A percentile compares a stretch with the other conserved stretches of the same genome.
phyloP scores from a whole-genome alignment of 176 grass and related monocot species.

The Dactylis glomerata region DNA sequence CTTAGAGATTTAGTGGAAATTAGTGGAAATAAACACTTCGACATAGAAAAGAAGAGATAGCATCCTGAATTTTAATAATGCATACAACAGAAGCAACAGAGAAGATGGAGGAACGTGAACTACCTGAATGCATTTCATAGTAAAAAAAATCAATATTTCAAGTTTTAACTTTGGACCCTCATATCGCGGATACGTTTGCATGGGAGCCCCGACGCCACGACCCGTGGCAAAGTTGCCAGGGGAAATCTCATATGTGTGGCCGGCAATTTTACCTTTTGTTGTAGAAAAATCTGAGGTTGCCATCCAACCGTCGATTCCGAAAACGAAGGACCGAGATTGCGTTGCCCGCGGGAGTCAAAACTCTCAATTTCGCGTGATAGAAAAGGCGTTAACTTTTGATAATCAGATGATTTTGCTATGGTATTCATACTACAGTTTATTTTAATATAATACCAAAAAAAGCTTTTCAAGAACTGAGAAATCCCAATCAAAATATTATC shows the following conservation, averaged over 20 bases:
- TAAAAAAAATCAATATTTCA: not conserved
- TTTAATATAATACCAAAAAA: not conserved
- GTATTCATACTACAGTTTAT: not conserved
- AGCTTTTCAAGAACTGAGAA: not conserved
- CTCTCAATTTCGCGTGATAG: too few relatives aligned
- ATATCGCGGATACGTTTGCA: too few relatives aligned
- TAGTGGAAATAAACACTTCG: not conserved
- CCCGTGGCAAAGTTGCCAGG: too few relatives aligned
- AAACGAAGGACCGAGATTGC: too few relatives aligned
- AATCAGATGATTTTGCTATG: not conserved
- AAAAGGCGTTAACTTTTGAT: not conserved
- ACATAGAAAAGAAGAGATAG: not conserved
- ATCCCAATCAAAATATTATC: not conserved
- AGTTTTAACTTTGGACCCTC: too few relatives aligned
- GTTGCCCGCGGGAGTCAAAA: too few relatives aligned
- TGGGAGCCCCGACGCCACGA: too few relatives aligned
- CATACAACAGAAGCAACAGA: not conserved
- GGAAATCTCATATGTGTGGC: too few relatives aligned
- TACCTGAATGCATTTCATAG: not conserved
- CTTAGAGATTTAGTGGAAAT: not conserved
- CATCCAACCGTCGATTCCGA: too few relatives aligned
- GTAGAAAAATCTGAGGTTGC: too few relatives aligned
- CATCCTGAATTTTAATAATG: not conserved
- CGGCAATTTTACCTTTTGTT: too few relatives aligned
- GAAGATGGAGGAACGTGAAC: not conserved